Conservation (phyloP, 805 yeast species). For the Sugiyamaella boreocaroliniensis region DNA sequence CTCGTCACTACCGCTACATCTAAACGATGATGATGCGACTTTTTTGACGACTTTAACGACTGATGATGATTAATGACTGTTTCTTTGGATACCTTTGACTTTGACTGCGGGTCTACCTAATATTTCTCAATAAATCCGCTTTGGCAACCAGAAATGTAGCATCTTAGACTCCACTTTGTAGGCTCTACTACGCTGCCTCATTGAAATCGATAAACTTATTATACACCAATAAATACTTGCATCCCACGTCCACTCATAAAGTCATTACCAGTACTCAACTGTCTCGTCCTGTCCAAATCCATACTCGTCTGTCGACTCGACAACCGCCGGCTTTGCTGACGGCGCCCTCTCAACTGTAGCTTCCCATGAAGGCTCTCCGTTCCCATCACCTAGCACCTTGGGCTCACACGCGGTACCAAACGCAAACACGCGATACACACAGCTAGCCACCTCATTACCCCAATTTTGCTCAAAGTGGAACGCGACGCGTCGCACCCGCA, state of each 20-base stretch:
- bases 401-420: constrained; percentile 18
- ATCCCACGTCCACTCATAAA: background rate
- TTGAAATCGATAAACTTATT: background rate
- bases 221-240: background rate
- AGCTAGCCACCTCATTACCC: constrained; percentile 29
- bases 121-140: no score
- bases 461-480: constrained; percentile 27
- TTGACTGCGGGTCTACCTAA: background rate
- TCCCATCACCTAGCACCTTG: background rate
- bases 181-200: no score
- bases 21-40: constrained; percentile 2
- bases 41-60: background rate
- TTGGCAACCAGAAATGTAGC: no score
- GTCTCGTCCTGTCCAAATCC: constrained; percentile 5
- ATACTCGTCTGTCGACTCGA: background rate
- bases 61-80: background rate
- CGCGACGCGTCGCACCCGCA: constrained; percentile 18
- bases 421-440: constrained; percentile 27
- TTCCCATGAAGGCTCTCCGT: background rate
- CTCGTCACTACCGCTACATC: constrained; percentile 12
- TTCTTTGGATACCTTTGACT: background rate
- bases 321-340: background rate
- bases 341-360: background rate
- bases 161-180: no score
- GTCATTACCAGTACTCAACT: background rate